These are phyloP conservation scores for Coemansia sp. DNA, from an alignment of 192 early-diverging fungal species.

Conservation along the genomic window DNA sequence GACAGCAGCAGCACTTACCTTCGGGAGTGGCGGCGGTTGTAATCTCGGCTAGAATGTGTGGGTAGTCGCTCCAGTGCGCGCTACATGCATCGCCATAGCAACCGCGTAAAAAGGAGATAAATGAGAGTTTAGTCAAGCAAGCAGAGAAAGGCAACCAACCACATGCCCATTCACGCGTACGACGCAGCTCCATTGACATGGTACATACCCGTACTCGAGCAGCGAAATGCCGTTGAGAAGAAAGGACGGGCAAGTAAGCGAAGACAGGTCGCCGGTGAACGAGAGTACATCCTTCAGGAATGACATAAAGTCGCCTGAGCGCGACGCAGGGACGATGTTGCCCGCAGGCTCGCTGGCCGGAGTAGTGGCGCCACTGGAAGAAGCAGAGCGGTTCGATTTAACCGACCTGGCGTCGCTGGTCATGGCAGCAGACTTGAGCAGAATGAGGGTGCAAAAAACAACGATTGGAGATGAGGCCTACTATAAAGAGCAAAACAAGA, in stretches of 20 bases:
- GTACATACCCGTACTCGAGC: conserved; percentile 66
- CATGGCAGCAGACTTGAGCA: conserved; percentile 9
- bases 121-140: no score
- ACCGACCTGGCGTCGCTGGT: conserved; percentile 40
- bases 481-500: no score
- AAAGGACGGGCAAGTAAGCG: conserved; percentile 76
- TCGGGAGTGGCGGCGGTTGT: conserved; percentile 54
- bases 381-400: conserved; percentile 18
- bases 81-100: conserved; percentile 19
- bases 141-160: no score
- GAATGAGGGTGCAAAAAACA: not conserved
- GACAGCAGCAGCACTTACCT: conserved; percentile 8
- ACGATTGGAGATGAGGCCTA: not conserved
- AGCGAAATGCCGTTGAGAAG: conserved; percentile 70
- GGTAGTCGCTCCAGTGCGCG: conserved; percentile 60
- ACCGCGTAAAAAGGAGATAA: no score
- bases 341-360: conserved; percentile 26
- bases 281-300: conserved; percentile 68
- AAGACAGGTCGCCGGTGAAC: conserved; percentile 77
- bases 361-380: conserved; percentile 3
- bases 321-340: conserved; percentile 56
- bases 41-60: conserved; percentile 61
- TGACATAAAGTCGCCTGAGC: conserved; percentile 59
- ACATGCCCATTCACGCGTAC: not conserved
- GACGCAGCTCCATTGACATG: not conserved